A percentile compares a stretch with the other conserved stretches of the same genome.
phyloP scores from a whole-genome alignment of 2,329 filamentous ascomycete genomes.

The Cercospora sesami region DNA sequence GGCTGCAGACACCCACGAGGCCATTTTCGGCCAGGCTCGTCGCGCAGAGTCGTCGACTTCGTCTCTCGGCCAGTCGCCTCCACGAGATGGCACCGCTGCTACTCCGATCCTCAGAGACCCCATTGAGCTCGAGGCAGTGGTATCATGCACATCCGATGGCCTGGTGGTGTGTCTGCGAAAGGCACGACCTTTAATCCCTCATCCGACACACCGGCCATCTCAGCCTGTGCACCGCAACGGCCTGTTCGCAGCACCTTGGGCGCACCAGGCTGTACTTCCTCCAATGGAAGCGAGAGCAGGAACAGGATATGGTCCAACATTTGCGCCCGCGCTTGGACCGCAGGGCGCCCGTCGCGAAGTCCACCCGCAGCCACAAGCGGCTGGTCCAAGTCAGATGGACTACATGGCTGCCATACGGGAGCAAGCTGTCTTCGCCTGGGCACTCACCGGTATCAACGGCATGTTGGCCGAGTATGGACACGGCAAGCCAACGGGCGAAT shows the following conservation, averaged over 20 bases:
- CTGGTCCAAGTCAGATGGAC: constrained; percentile 54
- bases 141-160: constrained; percentile 86
- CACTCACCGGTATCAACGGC: constrained; percentile 75
- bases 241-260: constrained; percentile 80
- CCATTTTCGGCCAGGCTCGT: constrained; percentile 47
- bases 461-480: constrained; percentile 64
- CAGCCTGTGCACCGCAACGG: constrained; percentile 57
- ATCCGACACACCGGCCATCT: constrained; percentile 51
- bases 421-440: constrained; percentile 86
- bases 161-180: constrained; percentile 77
- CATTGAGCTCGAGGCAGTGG: constrained; percentile 81
- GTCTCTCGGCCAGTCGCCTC: constrained; percentile 35
- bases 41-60: constrained; percentile 42
- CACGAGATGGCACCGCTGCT: constrained; percentile 27
- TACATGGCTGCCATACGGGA: constrained; percentile 81
- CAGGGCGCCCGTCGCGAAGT: constrained; percentile 31
- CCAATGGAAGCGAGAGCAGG: constrained; percentile 41
- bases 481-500: constrained; percentile 64
- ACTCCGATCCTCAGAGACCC: constrained; percentile 38
- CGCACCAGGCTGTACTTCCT: constrained; percentile 61
- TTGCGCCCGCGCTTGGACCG: constrained; percentile 42
- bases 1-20: constrained; percentile 42
- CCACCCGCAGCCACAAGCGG: constrained; percentile 45
- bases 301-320: constrained; percentile 34
- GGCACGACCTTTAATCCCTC: constrained; percentile 69